A percentile compares a stretch with the other conserved stretches of the same genome.
Evolutionary conservation across 768 basidiomycete species (phyloP).

Genomic region (Glaciozyma martinii): DNA sequence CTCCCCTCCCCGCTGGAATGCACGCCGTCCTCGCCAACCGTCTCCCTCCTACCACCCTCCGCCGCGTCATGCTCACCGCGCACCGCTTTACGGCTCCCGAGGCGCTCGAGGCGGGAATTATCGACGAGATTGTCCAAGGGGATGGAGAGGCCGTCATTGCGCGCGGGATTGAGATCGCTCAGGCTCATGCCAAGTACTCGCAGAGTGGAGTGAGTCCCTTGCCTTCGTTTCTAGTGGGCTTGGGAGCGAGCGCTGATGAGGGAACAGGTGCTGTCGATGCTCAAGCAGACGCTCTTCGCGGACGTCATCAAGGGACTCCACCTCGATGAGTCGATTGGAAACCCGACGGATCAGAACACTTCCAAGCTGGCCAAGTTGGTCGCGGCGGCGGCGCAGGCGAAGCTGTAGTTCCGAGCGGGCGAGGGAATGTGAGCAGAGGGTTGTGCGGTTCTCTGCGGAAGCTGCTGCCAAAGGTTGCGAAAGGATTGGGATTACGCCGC

Average conservation of each 20-base stretch:
- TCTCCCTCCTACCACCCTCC: conserved; percentile 50
- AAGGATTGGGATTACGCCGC: too few relatives aligned
- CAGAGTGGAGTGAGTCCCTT: neutral
- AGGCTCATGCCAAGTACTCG: neutral
- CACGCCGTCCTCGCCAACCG: conserved; percentile 55
- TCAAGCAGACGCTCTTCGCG: neutral
- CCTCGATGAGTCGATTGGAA: neutral
- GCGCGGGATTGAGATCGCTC: conserved; percentile 13
- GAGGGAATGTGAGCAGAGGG: too few relatives aligned
- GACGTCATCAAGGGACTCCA: neutral
- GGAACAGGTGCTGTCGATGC: neutral
- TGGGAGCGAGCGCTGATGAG: too few relatives aligned
- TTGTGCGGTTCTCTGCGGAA: too few relatives aligned
- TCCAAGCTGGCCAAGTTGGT: neutral
- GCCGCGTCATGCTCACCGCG: conserved; percentile 70
- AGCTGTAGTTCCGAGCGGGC: neutral
- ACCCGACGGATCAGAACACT: neutral
- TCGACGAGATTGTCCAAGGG: conserved; percentile 16
- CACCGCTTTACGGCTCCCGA: conserved; percentile 67
- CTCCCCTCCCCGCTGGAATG: conserved; percentile 66
- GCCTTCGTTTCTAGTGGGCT: too few relatives aligned
- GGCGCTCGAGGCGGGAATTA: conserved; percentile 48
- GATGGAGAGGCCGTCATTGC: conserved; percentile 7
- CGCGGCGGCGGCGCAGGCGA: neutral
- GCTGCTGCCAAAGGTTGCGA: too few relatives aligned